Conservation (phyloP, 805 yeast species). For the Wickerhamomyces sydowiorum region DNA sequence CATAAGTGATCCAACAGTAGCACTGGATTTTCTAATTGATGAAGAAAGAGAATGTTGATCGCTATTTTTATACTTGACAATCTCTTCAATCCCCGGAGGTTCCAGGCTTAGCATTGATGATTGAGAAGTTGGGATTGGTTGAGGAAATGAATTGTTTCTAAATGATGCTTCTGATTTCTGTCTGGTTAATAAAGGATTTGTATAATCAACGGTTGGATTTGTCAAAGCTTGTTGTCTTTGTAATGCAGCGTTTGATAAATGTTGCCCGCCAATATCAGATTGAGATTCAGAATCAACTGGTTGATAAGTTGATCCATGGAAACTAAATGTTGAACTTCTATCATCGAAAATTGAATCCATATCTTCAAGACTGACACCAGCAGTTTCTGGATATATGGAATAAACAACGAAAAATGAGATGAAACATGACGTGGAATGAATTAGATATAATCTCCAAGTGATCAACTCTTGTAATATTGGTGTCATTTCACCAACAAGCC, state of each 20-base stretch:
- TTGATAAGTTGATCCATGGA: constrained; percentile 22
- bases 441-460: constrained; percentile 73
- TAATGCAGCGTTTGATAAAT: constrained; percentile 35
- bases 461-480: constrained; percentile 76
- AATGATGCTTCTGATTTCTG: constrained; percentile 20
- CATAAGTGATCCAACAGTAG: constrained; percentile 32
- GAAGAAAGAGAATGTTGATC: constrained; percentile 24
- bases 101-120: constrained; percentile 22
- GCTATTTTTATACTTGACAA: constrained; percentile 26
- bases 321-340: constrained; percentile 30
- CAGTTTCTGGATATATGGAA: constrained; percentile 81
- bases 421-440: constrained; percentile 76
- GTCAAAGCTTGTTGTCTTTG: constrained; percentile 34
- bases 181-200: constrained; percentile 19
- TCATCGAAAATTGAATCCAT: constrained; percentile 90
- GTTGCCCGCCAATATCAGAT: constrained; percentile 2
- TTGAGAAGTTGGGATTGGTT: constrained; percentile 3
- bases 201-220: constrained; percentile 15
- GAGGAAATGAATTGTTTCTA: constrained; percentile 5
- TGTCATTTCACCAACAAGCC: constrained; percentile 87
- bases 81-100: constrained; percentile 34
- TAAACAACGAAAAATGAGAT: constrained; percentile 69
- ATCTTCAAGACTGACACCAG: constrained; percentile 82
- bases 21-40: constrained; percentile 37
- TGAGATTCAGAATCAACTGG: constrained; percentile 14